Conservation (phyloP, 768 basidiomycete species). For the Mycena albidolilacea region DNA sequence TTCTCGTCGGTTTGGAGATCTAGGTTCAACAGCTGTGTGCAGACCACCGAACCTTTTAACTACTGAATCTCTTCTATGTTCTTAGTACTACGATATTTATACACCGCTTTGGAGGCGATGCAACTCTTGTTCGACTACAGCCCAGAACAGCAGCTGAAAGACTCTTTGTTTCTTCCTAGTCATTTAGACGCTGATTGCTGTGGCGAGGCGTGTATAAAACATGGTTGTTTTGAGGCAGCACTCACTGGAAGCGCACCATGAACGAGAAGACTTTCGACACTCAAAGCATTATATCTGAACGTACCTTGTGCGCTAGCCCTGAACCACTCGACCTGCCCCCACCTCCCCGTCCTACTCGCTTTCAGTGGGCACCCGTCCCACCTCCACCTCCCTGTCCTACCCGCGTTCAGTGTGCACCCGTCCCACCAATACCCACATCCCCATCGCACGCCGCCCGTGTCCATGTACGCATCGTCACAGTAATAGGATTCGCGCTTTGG, state of each 20-base stretch:
- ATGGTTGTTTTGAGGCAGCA: background rate
- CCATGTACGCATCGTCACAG: background rate
- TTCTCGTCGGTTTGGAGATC: conserved; percentile 91
- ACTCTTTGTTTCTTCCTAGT: background rate
- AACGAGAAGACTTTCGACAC: conserved; percentile 9
- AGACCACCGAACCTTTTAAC: conserved; percentile 21
- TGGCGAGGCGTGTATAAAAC: background rate
- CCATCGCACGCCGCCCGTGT: background rate
- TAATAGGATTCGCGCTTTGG: conserved; percentile 13
- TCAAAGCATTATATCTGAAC: conserved; percentile 21
- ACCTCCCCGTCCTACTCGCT: background rate
- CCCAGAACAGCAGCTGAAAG: conserved; percentile 7
- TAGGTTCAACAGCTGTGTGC: conserved; percentile 48
- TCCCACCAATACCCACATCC: background rate
- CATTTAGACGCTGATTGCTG: conserved; percentile 1
- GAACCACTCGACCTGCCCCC: background rate
- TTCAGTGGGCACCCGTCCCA: background rate
- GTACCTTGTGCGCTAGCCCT: conserved; percentile 25
- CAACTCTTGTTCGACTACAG: background rate
- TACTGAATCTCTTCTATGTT: conserved; percentile 28
- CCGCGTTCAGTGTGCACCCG: background rate
- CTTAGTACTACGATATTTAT: conserved; percentile 31
- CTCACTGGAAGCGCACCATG: background rate
- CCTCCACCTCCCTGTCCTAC: background rate
- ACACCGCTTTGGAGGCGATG: conserved; percentile 34